phyloP scores from a whole-genome alignment of 768 basidiomycete genomes.

The Hortiboletus campestris region DNA sequence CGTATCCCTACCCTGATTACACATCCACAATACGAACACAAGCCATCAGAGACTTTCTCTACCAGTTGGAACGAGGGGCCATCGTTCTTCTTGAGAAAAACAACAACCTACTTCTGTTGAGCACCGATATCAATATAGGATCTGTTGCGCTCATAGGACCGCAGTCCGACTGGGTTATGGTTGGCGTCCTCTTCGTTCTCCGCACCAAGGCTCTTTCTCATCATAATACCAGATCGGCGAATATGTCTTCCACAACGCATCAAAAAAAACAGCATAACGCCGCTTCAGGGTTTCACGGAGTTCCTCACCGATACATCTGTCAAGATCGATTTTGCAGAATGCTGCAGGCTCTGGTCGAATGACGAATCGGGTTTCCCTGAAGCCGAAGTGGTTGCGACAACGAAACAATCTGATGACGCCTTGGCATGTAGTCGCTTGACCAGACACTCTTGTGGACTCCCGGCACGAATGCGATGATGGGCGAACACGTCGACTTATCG shows the following conservation, averaged over 20 bases:
- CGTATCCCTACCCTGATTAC: constrained; percentile 65
- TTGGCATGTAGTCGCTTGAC: constrained; percentile 40
- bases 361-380: constrained; percentile 35
- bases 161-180: constrained; percentile 58
- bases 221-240: constrained; percentile 49
- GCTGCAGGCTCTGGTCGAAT: constrained; percentile 68
- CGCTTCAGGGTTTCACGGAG: constrained; percentile 60
- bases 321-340: constrained; percentile 62
- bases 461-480: constrained; percentile 67
- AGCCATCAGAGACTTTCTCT: constrained; percentile 42
- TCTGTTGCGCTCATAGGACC: constrained; percentile 66
- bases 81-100: constrained; percentile 65
- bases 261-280: constrained; percentile 46
- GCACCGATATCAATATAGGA: constrained; percentile 34
- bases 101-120: constrained; percentile 51
- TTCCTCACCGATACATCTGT: constrained; percentile 48
- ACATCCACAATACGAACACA: constrained; percentile 53
- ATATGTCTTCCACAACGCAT: constrained; percentile 68
- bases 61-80: constrained; percentile 55
- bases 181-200: constrained; percentile 25
- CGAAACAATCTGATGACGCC: constrained; percentile 53
- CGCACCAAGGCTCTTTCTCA: background rate
- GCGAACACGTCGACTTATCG: constrained; percentile 64
- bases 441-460: constrained; percentile 47
- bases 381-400: constrained; percentile 54